These are phyloP conservation scores for Pleoardoris graminearum DNA, from an alignment of 2,329 filamentous ascomycete species.

Conservation along the genomic window DNA sequence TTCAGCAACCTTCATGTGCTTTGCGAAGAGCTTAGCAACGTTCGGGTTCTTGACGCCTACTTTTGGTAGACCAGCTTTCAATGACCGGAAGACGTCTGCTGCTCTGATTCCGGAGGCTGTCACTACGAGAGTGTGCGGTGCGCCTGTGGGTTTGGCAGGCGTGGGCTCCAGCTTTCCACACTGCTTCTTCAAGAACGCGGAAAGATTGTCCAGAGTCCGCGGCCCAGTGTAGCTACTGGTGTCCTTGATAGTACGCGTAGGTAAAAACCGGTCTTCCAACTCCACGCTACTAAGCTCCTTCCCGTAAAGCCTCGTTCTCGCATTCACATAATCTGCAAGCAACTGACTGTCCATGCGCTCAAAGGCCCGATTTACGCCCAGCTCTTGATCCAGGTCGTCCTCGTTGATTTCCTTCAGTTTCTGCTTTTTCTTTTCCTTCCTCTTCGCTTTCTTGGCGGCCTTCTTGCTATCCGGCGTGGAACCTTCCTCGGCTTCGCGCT, in stretches of 20 bases:
- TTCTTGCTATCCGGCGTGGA: constrained; percentile 41
- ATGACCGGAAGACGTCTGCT: constrained; percentile 79
- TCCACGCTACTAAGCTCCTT: constrained; percentile 82
- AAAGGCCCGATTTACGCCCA: constrained; percentile 75
- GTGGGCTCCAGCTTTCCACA: constrained; percentile 64
- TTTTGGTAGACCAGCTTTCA: constrained; percentile 60
- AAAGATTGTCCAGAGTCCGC: constrained; percentile 72
- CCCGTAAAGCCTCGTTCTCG: constrained; percentile 76
- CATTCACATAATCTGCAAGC: constrained; percentile 81
- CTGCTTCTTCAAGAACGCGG: constrained; percentile 74
- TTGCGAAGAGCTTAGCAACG: constrained; percentile 93
- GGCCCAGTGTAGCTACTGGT: constrained; percentile 72
- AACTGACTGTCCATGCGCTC: constrained; percentile 80
- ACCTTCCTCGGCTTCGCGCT: constrained; percentile 42
- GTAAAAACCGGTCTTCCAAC: constrained; percentile 77
- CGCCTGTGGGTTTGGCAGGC: constrained; percentile 62
- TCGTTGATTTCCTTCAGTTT: constrained; percentile 65
- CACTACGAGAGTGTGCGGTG: constrained; percentile 82
- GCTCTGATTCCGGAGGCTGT: constrained; percentile 82
- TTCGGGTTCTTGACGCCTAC: constrained; percentile 64
- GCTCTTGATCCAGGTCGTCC: constrained; percentile 53
- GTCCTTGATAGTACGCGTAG: constrained; percentile 75
- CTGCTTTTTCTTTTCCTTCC: constrained; percentile 61
- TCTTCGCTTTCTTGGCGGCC: constrained; percentile 42
- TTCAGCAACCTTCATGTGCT: constrained; percentile 95